A percentile compares a stretch with the other conserved stretches of the same genome.
These are phyloP conservation scores for Monosporascus sp. DNA, from an alignment of 2,329 filamentous ascomycete genomes.

Conservation along the genomic window DNA sequence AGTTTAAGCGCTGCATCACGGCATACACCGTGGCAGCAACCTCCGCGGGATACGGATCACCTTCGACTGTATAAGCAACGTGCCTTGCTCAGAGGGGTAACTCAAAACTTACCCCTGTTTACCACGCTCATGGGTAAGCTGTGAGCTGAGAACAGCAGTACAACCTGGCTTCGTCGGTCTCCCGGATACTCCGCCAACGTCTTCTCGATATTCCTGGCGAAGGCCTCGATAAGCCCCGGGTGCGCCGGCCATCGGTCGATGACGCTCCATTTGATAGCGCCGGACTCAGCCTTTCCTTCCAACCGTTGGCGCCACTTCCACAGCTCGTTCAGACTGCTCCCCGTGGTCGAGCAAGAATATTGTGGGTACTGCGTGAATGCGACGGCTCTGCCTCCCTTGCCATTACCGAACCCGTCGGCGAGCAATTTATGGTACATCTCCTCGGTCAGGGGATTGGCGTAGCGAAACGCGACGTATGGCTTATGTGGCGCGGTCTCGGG, in stretches of 20 bases:
- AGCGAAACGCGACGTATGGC: constrained; percentile 95
- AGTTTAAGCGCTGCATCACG: constrained; percentile 87
- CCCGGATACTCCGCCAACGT: constrained; percentile 79
- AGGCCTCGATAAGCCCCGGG: constrained; percentile 80
- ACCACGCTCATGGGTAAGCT: constrained; percentile 96
- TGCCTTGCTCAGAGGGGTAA: neutral
- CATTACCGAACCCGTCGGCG: constrained; percentile 83
- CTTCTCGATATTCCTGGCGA: constrained; percentile 86
- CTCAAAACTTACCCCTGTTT: constrained; percentile 64
- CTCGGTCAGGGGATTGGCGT: constrained; percentile 89
- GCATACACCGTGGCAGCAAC: constrained; percentile 94
- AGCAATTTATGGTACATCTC: constrained; percentile 82
- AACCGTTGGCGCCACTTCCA: constrained; percentile 94
- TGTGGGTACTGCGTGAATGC: constrained; percentile 98
- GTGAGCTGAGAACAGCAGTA: constrained; percentile 91
- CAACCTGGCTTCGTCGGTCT: constrained; percentile 71
- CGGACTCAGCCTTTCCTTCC: constrained; percentile 67
- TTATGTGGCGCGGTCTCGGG: constrained; percentile 95
- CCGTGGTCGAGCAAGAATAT: constrained; percentile 96
- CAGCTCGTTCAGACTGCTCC: constrained; percentile 90
- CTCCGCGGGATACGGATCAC: constrained; percentile 92
- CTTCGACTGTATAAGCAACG: constrained; percentile 36
- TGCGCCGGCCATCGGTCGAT: constrained; percentile 98
- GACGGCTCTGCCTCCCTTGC: constrained; percentile 86
- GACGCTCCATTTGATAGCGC: constrained; percentile 88